These are phyloP conservation scores for Cinchona pubescens DNA, from an alignment of 257 asterid genomes.

Conservation along the genomic window DNA sequence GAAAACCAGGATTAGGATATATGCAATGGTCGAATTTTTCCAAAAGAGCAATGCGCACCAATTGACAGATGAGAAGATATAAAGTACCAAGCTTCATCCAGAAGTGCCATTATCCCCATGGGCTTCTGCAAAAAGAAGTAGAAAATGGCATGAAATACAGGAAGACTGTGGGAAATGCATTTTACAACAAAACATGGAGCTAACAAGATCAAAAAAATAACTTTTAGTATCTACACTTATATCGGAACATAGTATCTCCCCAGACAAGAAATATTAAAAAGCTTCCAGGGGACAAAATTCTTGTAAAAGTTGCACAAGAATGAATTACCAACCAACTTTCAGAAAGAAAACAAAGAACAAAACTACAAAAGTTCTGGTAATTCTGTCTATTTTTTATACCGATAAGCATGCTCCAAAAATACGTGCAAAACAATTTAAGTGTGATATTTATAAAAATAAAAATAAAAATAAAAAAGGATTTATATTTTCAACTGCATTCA, in stretches of 20 bases:
- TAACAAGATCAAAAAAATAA: background rate
- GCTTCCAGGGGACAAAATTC: too few species aligned
- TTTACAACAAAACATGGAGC: background rate
- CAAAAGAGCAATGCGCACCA: conserved; percentile 24
- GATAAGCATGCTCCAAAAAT: background rate
- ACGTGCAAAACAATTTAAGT: background rate
- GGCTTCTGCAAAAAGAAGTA: conserved; percentile 76
- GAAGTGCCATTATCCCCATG: conserved; percentile 83
- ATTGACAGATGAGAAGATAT: conserved; percentile 27
- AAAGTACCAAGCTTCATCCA: conserved; percentile 97
- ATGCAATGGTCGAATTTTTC: conserved; percentile 13
- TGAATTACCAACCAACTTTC: background rate
- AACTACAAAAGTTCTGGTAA: background rate
- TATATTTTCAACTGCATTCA: background rate
- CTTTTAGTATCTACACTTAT: background rate
- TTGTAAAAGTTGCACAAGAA: background rate
- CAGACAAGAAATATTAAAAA: background rate
- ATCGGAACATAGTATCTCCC: background rate
- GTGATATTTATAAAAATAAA: background rate
- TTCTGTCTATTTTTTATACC: too few species aligned
- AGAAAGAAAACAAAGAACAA: background rate
- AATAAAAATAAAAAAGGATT: background rate
- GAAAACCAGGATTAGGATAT: conserved; percentile 28
- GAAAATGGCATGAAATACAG: conserved; percentile 22
- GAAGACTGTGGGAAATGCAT: conserved; percentile 5